phyloP scores from a whole-genome alignment of 2,329 filamentous ascomycete species.

The Periglandula ipomoeae region DNA sequence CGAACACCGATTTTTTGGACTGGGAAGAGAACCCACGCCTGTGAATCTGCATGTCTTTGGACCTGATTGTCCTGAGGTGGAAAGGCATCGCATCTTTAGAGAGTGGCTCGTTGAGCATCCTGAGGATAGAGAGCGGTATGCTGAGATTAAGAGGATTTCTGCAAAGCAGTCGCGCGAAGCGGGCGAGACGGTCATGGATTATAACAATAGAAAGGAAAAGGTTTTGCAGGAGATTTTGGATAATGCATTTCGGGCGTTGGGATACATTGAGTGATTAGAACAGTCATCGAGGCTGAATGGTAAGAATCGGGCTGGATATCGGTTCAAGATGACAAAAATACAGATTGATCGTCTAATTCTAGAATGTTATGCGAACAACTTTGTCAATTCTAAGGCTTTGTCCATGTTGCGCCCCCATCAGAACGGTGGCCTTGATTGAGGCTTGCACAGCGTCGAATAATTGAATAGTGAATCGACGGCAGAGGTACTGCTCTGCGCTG shows the following conservation, averaged over 20 bases:
- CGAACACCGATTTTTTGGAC: conserved; percentile 37
- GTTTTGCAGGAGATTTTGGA: conserved; percentile 27
- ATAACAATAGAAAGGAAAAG: conserved; percentile 31
- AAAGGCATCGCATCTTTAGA: conserved; percentile 32
- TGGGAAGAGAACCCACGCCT: conserved; percentile 20
- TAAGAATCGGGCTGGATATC: background rate
- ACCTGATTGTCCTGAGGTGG: conserved; percentile 29
- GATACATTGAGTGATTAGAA: conserved; percentile 3
- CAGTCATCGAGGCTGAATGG: background rate
- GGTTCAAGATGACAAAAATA: background rate
- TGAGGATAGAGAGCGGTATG: conserved; percentile 32
- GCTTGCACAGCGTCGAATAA: too few species aligned
- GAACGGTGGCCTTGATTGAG: too few species aligned
- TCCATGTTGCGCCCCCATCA: too few species aligned
- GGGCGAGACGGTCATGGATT: conserved; percentile 26
- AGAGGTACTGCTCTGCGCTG: too few species aligned
- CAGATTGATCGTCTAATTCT: too few species aligned
- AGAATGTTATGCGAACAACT: too few species aligned
- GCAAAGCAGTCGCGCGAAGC: conserved; percentile 17
- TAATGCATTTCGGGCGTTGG: conserved; percentile 13
- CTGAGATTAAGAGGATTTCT: conserved; percentile 26
- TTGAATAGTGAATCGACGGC: too few species aligned
- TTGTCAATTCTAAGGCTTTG: too few species aligned
- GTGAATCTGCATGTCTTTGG: conserved; percentile 42
- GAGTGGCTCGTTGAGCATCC: conserved; percentile 28